Evolutionary conservation across 2,329 filamentous ascomycete genomes (phyloP).

Genomic region (Neofusicoccum sp.): DNA sequence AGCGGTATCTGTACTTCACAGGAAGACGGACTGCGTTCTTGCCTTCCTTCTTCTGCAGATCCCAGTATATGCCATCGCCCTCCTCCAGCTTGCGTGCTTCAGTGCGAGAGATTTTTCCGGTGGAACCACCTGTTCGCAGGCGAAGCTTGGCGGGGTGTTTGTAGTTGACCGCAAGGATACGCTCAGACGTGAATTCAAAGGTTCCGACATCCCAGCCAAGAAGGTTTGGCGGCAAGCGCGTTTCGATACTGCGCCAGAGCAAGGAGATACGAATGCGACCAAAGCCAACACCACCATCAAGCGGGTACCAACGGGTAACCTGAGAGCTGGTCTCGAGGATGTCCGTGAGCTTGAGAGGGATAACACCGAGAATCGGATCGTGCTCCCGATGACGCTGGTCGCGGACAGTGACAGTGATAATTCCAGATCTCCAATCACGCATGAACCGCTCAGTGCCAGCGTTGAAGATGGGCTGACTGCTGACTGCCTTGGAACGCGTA

Average conservation of each 20-base stretch:
- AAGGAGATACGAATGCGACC: conserved; percentile 86
- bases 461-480: conserved; percentile 95
- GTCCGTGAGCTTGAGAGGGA: conserved; percentile 84
- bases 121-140: conserved; percentile 82
- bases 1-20: conserved; percentile 87
- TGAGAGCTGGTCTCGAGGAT: conserved; percentile 87
- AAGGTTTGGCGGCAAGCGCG: conserved; percentile 79
- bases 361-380: conserved; percentile 90
- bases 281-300: conserved; percentile 89
- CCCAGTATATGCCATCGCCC: conserved; percentile 63
- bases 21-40: conserved; percentile 71
- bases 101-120: conserved; percentile 67
- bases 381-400: conserved; percentile 89
- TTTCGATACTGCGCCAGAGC: conserved; percentile 87
- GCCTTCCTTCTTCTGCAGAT: conserved; percentile 54
- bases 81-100: conserved; percentile 63
- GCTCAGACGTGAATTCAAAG: conserved; percentile 79
- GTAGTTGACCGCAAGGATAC: conserved; percentile 67
- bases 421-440: conserved; percentile 86
- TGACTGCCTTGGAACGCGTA: conserved; percentile 91
- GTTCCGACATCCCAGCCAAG: conserved; percentile 95
- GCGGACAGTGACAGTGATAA: conserved; percentile 85
- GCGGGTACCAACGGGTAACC: conserved; percentile 89
- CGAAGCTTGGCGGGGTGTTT: conserved; percentile 67
- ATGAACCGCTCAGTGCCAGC: conserved; percentile 92